Evolutionary conservation across 2,329 filamentous ascomycete species (phyloP).

Genomic region (Colletotrichum caudatum): DNA sequence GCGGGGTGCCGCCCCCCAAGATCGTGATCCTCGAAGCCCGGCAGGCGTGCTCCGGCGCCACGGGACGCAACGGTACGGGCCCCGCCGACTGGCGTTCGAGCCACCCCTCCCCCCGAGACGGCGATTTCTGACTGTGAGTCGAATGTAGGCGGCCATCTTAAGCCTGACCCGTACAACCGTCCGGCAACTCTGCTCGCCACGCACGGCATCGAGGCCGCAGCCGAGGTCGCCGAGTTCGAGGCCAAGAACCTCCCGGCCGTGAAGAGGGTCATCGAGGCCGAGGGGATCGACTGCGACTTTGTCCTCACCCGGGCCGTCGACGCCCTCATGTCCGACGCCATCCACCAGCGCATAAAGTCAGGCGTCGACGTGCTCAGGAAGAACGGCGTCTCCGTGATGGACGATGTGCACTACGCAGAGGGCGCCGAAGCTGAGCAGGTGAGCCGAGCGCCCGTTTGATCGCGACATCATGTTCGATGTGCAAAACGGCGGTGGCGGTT

Average conservation of each 20-base stretch:
- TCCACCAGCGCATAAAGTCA: constrained; percentile 44
- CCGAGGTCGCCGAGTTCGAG: constrained; percentile 61
- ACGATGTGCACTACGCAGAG: constrained; percentile 48
- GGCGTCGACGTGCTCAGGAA: constrained; percentile 49
- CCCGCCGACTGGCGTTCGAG: constrained; percentile 56
- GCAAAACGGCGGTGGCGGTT: constrained; percentile 42
- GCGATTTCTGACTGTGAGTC: constrained; percentile 58
- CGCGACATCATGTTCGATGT: constrained; percentile 16
- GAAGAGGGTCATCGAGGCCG: constrained; percentile 52
- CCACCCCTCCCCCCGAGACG: constrained; percentile 61
- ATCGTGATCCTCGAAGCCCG: constrained; percentile 64
- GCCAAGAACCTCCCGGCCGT: constrained; percentile 54
- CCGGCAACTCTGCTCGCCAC: constrained; percentile 68
- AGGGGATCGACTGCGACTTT: constrained; percentile 59
- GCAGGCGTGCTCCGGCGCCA: constrained; percentile 63
- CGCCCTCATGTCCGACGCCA: constrained; percentile 50
- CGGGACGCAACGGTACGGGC: constrained; percentile 64
- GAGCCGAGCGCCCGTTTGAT: constrained; percentile 43
- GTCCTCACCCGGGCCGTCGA: constrained; percentile 55
- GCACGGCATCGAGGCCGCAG: constrained; percentile 43
- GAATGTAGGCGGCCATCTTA: constrained; percentile 62
- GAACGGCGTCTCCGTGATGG: constrained; percentile 46
- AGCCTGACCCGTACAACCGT: constrained; percentile 66
- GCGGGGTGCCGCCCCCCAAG: constrained; percentile 44
- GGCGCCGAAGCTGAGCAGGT: constrained; percentile 48